Evolutionary conservation across 2,329 filamentous ascomycete species (phyloP).

Genomic region (Phaeoacremonium minimum): DNA sequence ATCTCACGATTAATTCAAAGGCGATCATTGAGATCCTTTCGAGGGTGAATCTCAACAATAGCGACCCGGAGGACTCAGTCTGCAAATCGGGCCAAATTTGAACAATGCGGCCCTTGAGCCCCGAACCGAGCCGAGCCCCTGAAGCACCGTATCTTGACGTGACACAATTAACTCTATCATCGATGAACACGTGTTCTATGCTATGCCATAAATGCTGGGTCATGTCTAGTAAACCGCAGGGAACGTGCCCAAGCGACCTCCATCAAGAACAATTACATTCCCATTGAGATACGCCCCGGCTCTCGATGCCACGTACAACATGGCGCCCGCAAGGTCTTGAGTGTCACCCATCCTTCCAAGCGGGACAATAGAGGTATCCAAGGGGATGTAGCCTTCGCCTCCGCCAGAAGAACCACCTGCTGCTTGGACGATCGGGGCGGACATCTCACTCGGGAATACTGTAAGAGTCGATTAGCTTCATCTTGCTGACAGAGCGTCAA

Average conservation of each 20-base stretch:
- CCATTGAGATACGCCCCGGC: constrained; percentile 66
- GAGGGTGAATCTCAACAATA: too few relatives aligned
- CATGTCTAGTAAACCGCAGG: constrained; percentile 53
- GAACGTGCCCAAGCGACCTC: constrained; percentile 53
- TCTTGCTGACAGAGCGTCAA: constrained; percentile 21
- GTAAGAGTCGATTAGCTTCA: constrained; percentile 27
- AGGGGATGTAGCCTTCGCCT: constrained; percentile 17
- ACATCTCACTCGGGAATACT: constrained; percentile 61
- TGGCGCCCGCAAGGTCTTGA: constrained; percentile 59
- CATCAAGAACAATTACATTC: constrained; percentile 57
- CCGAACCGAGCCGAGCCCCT: too few relatives aligned
- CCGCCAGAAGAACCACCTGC: constrained; percentile 26
- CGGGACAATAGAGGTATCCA: constrained; percentile 45
- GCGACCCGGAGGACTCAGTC: too few relatives aligned
- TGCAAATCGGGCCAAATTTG: too few relatives aligned
- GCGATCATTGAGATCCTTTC: too few relatives aligned
- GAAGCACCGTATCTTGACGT: too few relatives aligned
- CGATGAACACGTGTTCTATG: too few relatives aligned
- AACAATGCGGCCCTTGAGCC: too few relatives aligned
- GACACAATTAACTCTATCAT: too few relatives aligned
- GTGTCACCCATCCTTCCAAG: constrained; percentile 56
- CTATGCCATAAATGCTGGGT: too few relatives aligned
- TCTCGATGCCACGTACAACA: constrained; percentile 61
- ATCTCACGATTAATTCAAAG: too few relatives aligned
- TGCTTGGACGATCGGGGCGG: constrained; percentile 39